A percentile compares a stretch with the other conserved stretches of the same genome.
These are phyloP conservation scores for Platismatia glauca DNA, from an alignment of 495 filamentous ascomycete genomes.

Conservation along the genomic window DNA sequence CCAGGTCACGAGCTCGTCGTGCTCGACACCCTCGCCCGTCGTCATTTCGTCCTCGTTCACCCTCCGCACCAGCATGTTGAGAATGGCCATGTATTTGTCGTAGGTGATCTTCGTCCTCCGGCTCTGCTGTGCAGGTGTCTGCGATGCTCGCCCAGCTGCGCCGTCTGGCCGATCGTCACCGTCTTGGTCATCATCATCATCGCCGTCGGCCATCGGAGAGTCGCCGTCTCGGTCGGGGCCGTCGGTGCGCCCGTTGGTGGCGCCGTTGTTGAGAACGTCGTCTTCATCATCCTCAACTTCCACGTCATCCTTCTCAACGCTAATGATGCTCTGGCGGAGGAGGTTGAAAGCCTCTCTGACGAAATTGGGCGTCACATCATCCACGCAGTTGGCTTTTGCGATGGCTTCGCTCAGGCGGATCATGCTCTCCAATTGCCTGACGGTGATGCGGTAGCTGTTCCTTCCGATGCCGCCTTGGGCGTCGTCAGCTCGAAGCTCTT, in stretches of 20 bases:
- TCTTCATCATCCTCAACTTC: constrained; percentile 83
- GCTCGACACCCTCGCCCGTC: constrained; percentile 78
- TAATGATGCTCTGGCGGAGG: constrained; percentile 87
- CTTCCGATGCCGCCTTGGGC: constrained; percentile 87
- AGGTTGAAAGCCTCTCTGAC: constrained; percentile 87
- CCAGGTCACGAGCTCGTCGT: constrained; percentile 78
- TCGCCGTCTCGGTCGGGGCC: constrained; percentile 56
- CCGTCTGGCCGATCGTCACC: constrained; percentile 30
- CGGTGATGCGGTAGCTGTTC: constrained; percentile 94
- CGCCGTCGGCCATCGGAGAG: constrained; percentile 55
- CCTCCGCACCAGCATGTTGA: constrained; percentile 72
- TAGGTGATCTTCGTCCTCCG: constrained; percentile 86
- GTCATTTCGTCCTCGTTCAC: constrained; percentile 68
- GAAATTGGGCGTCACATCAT: constrained; percentile 75
- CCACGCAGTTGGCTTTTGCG: constrained; percentile 92
- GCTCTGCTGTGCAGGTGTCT: constrained; percentile 35
- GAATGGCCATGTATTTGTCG: constrained; percentile 86
- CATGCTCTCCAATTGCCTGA: constrained; percentile 89
- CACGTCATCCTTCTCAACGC: constrained; percentile 95
- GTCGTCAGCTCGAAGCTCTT: constrained; percentile 88
- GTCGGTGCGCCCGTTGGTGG: constrained; percentile 26
- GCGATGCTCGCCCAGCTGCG: constrained; percentile 25
- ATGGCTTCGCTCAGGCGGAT: constrained; percentile 93
- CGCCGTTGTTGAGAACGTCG: constrained; percentile 26
- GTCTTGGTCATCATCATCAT: constrained; percentile 33